A percentile compares a stretch with the other conserved stretches of the same genome.
phyloP scores from a whole-genome alignment of 371 early-diverging fungal species.

The Umbelopsis sp. region DNA sequence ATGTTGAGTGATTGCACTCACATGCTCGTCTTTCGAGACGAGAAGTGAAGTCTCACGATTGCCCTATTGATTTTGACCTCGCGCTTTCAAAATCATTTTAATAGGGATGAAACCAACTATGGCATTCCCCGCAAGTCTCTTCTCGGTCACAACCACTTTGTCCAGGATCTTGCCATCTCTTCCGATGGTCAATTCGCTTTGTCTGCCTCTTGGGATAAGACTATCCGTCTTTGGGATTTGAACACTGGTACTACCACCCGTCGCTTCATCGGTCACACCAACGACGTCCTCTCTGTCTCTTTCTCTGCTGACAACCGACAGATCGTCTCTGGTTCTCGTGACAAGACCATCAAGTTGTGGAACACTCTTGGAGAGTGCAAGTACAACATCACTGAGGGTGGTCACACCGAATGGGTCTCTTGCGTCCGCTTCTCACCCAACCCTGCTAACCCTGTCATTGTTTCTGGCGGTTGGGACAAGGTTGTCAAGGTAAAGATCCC shows the following conservation, averaged over 20 bases:
- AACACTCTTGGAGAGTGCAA: conserved; percentile 97
- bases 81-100: conserved; percentile 15
- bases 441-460: conserved; percentile 87
- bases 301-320: conserved; percentile 96
- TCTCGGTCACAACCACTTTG: conserved; percentile 92
- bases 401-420: conserved; percentile 93
- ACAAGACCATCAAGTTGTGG: conserved; percentile 95
- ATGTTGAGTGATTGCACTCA: conserved; percentile 20
- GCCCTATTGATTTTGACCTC: conserved; percentile 26
- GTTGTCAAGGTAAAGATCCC: conserved; percentile 81
- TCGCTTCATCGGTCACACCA: conserved; percentile 89
- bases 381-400: conserved; percentile 80
- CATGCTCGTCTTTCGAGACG: background rate
- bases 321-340: conserved; percentile 91
- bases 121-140: conserved; percentile 81
- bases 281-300: conserved; percentile 90
- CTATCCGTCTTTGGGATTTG: conserved; percentile 92
- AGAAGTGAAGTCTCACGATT: conserved; percentile 36
- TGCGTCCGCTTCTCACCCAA: conserved; percentile 95
- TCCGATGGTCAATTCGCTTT: conserved; percentile 91
- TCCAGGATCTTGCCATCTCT: conserved; percentile 89
- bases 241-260: conserved; percentile 83
- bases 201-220: conserved; percentile 95
- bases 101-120: conserved; percentile 78
- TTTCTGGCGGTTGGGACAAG: conserved; percentile 95